Evolutionary conservation across 768 basidiomycete genomes (phyloP).

Genomic region (Suillus variegatus): DNA sequence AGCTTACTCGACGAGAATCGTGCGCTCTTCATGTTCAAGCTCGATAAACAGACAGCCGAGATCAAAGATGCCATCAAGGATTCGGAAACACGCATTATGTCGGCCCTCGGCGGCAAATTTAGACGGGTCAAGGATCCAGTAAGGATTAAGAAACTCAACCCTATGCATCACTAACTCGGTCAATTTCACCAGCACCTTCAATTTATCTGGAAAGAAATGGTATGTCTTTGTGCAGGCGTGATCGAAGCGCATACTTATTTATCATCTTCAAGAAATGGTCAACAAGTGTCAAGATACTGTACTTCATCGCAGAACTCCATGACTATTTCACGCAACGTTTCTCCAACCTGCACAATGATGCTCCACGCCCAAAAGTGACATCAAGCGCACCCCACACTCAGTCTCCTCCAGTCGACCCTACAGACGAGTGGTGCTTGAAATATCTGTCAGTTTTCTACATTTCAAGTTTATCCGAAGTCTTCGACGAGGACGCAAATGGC

Average conservation of each 20-base stretch:
- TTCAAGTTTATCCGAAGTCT: slow-evolving; percentile 38
- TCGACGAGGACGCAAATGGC: slow-evolving; percentile 43
- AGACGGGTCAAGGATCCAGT: not conserved
- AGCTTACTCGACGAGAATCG: not conserved
- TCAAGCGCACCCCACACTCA: not conserved
- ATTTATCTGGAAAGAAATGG: slow-evolving; percentile 56
- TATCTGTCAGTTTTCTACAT: slow-evolving; percentile 12
- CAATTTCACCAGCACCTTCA: slow-evolving; percentile 42
- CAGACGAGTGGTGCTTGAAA: slow-evolving; percentile 5
- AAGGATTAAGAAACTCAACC: not conserved
- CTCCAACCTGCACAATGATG: not conserved
- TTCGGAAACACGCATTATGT: not conserved
- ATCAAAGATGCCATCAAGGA: not conserved
- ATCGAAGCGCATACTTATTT: not conserved
- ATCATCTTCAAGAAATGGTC: slow-evolving; percentile 45
- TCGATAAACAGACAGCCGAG: not conserved
- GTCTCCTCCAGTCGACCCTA: not conserved
- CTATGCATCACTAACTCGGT: not conserved
- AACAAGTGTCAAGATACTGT: slow-evolving; percentile 51
- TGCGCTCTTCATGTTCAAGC: not conserved
- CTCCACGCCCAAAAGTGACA: no score
- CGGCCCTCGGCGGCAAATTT: not conserved
- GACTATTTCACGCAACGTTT: slow-evolving; percentile 35
- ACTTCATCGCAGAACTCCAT: slow-evolving; percentile 46
- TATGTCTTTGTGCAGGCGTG: slow-evolving; percentile 18